These are phyloP conservation scores for Graphium sp. DNA, from an alignment of 2,329 filamentous ascomycete species.

Conservation along the genomic window DNA sequence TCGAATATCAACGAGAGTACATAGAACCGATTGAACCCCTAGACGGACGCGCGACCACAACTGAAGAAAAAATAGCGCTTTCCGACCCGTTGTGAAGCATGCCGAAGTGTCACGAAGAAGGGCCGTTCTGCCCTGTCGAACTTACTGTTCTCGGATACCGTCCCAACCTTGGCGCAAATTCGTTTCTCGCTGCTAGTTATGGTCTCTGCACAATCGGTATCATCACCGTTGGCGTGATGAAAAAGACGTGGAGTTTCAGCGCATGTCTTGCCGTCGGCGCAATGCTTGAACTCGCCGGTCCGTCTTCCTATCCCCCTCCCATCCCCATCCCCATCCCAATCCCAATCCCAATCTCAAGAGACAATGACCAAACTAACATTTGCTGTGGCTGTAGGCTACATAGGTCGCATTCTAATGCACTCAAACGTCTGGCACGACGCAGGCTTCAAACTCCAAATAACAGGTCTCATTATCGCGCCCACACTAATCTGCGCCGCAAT, in stretches of 20 bases:
- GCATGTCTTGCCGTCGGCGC: constrained; percentile 29
- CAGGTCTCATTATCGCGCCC: constrained; percentile 39
- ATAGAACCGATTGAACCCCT: too few species aligned
- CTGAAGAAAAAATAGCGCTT: too few species aligned
- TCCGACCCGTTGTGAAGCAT: too few species aligned
- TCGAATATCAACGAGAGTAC: too few species aligned
- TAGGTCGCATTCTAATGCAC: constrained; percentile 30
- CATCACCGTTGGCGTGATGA: constrained; percentile 24
- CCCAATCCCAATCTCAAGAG: not conserved
- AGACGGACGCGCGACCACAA: too few species aligned
- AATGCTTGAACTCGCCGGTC: constrained; percentile 32
- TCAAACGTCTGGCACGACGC: constrained; percentile 34
- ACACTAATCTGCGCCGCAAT: constrained; percentile 45
- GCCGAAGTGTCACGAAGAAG: too few species aligned
- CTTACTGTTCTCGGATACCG: constrained; percentile 37
- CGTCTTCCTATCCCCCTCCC: constrained; percentile 5
- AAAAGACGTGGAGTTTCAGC: constrained; percentile 38
- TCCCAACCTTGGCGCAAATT: constrained; percentile 37
- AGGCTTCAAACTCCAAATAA: constrained; percentile 42
- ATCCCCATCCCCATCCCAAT: not conserved
- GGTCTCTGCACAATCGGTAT: constrained; percentile 23
- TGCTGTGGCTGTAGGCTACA: constrained; percentile 24
- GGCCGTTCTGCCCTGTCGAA: constrained; percentile 28
- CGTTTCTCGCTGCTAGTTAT: constrained; percentile 34
- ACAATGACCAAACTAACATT: not conserved